A percentile compares a stretch with the other conserved stretches of the same genome.
Conservation (phyloP, 164 flowering plant species). For the Berberis thunbergii region DNA sequence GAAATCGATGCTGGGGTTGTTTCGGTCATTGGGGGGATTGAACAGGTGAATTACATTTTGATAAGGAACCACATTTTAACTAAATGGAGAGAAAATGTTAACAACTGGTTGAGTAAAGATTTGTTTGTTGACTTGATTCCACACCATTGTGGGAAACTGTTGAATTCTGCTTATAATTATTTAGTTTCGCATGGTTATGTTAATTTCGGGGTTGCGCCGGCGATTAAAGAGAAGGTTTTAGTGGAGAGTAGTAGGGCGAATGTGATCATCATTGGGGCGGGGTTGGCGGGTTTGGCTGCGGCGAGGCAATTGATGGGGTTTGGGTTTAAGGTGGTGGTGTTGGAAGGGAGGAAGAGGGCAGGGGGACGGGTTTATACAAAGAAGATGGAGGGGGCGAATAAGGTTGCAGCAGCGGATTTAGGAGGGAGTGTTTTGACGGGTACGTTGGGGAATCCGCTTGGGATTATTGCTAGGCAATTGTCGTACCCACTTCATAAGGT, state of each 20-base stretch:
- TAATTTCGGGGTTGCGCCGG: constrained; percentile 86
- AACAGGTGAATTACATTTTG: constrained; percentile 91
- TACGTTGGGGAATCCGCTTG: constrained; percentile 87
- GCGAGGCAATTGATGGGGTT: constrained; percentile 85
- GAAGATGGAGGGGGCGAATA: constrained; percentile 70
- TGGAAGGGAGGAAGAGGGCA: constrained; percentile 91
- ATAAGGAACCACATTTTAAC: constrained; percentile 90
- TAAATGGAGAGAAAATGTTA: constrained; percentile 83
- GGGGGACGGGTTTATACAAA: constrained; percentile 96
- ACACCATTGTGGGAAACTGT: constrained; percentile 42
- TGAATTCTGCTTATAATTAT: constrained; percentile 64
- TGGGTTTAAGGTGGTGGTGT: constrained; percentile 84
- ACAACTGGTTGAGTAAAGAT: constrained; percentile 65
- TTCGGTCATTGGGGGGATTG: constrained; percentile 75
- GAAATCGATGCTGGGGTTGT: constrained; percentile 86
- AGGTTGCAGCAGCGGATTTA: constrained; percentile 77
- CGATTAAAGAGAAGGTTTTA: constrained; percentile 65
- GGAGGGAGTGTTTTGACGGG: constrained; percentile 98
- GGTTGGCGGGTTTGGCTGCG: constrained; percentile 91
- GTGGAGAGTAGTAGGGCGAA: constrained; percentile 36
- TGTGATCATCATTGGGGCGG: constrained; percentile 85
- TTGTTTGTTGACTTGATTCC: constrained; percentile 59
- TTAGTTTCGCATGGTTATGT: constrained; percentile 72
- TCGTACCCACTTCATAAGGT: constrained; percentile 68
- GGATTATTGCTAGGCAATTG: constrained; percentile 78